Percentiles rank a stretch among this genome's conserved stretches.
phyloP scores from a whole-genome alignment of 2,329 filamentous ascomycete genomes.

The Paecilomyces fulvus region DNA sequence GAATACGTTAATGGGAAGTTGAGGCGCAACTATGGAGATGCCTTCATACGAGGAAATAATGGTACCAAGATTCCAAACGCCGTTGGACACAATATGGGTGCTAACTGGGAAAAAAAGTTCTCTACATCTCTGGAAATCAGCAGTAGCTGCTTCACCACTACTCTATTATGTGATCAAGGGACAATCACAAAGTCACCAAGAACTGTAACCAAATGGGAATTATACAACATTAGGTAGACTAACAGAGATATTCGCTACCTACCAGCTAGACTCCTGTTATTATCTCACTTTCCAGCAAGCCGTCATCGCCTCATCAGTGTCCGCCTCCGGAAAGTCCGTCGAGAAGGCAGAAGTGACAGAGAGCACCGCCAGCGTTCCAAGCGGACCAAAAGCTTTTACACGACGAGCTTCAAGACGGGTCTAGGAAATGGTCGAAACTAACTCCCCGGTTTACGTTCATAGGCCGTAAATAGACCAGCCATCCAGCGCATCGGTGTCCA shows the following conservation, averaged over 20 bases:
- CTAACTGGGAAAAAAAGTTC: constrained; percentile 10
- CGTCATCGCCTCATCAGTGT: neutral
- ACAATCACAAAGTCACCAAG: neutral
- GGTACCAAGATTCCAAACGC: constrained; percentile 45
- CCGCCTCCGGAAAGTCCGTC: constrained; percentile 8
- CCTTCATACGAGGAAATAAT: constrained; percentile 93
- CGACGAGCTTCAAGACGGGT: neutral
- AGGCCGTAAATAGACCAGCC: constrained; percentile 61
- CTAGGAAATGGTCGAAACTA: constrained; percentile 24
- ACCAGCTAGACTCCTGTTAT: neutral
- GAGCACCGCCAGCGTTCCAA: neutral
- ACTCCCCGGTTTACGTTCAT: constrained; percentile 18
- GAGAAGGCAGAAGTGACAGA: constrained; percentile 11
- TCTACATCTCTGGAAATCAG: constrained; percentile 28
- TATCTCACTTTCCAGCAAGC: neutral
- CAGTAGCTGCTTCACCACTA: neutral
- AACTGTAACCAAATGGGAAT: neutral
- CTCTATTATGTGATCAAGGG: neutral
- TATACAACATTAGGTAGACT: neutral
- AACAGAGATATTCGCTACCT: constrained; percentile 1
- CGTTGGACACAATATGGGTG: neutral
- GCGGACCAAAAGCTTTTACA: neutral
- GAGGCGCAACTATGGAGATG: constrained; percentile 79
- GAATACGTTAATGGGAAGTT: constrained; percentile 83
- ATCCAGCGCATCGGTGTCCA: constrained; percentile 39